Evolutionary conservation across 1,139 yeast genomes (phyloP).

Genomic region (Saccharomyces hybrid): DNA sequence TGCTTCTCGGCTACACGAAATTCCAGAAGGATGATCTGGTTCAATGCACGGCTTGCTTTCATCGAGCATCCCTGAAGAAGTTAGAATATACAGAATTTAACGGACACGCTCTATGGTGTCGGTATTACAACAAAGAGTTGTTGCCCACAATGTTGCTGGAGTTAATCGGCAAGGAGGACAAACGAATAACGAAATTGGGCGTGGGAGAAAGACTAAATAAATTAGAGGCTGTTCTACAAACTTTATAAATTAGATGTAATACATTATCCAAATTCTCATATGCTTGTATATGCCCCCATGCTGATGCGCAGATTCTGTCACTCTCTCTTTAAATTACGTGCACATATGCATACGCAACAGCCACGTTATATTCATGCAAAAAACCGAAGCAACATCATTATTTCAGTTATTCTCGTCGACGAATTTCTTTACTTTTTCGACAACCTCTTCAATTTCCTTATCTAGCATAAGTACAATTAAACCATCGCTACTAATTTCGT

Average conservation of each 20-base stretch:
- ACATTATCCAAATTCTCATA: background rate
- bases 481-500: constrained; percentile 69
- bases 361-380: background rate
- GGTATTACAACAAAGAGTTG: constrained; percentile 10
- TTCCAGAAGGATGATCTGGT: constrained; percentile 4
- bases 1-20: constrained; percentile 10
- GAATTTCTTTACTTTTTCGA: constrained; percentile 25
- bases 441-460: constrained; percentile 24
- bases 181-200: background rate
- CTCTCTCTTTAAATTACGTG: background rate
- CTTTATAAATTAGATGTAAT: constrained; percentile 1
- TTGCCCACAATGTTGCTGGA: constrained; percentile 7
- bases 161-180: background rate
- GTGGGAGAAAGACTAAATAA: constrained; percentile 3
- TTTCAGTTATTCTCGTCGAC: constrained; percentile 12
- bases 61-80: constrained; percentile 8
- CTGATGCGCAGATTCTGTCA: background rate
- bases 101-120: constrained; percentile 19
- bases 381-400: background rate
- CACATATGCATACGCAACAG: background rate
- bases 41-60: constrained; percentile 14
- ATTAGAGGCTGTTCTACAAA: constrained; percentile 6
- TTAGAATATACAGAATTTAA: constrained; percentile 7
- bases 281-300: background rate
- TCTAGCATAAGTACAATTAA: constrained; percentile 53